These are phyloP conservation scores for Aspergillus costaricaensis DNA, from an alignment of 2,329 filamentous ascomycete species.

Conservation along the genomic window DNA sequence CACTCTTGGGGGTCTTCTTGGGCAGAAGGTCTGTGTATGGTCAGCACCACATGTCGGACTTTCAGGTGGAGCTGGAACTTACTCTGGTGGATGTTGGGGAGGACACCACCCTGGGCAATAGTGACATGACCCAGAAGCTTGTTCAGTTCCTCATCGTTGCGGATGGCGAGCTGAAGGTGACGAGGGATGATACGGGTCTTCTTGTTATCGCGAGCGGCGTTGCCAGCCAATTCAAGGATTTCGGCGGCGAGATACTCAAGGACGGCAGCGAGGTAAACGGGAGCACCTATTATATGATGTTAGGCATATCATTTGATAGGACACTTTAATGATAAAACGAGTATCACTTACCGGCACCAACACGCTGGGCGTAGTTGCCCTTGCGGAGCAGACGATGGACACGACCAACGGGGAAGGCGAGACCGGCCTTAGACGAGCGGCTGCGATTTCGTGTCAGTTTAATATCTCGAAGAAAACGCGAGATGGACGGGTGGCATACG, in stretches of 20 bases:
- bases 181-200: conserved; percentile 99
- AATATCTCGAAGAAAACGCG: conserved; percentile 13
- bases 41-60: conserved; percentile 91
- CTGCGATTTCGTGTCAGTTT: conserved; percentile 49
- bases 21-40: conserved; percentile 96
- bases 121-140: conserved; percentile 95
- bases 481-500: conserved; percentile 66
- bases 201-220: conserved; percentile 99
- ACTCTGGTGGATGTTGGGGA: conserved; percentile 89
- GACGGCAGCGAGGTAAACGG: conserved; percentile 94
- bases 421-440: conserved; percentile 98
- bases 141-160: conserved; percentile 99
- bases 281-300: conserved; percentile 59
- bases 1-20: conserved; percentile 97
- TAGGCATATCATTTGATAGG: not conserved
- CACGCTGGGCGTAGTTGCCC: conserved; percentile 99
- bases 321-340: not conserved
- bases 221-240: conserved; percentile 97
- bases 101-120: conserved; percentile 95
- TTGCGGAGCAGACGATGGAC: conserved; percentile 98
- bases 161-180: conserved; percentile 98
- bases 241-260: conserved; percentile 98
- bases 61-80: conserved; percentile 60
- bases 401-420: conserved; percentile 98
- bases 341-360: conserved; percentile 75